Conservation (phyloP, 1,284 basidiomycete genomes). For the Pulveroboletus sp. region DNA sequence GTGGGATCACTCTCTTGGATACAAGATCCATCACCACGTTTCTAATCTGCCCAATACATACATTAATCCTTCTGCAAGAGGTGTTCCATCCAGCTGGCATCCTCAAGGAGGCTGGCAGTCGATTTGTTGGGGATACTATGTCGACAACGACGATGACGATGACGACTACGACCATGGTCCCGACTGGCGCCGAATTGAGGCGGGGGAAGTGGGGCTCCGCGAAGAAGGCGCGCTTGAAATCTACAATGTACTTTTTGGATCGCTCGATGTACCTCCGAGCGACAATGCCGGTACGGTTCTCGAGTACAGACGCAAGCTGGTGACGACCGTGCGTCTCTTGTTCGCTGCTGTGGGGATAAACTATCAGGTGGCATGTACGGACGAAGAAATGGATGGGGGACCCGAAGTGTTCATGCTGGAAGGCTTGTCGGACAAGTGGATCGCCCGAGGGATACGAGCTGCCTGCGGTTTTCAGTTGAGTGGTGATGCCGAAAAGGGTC, state of each 20-base stretch:
- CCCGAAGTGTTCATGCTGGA: conserved; percentile 4
- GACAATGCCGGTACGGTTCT: background rate
- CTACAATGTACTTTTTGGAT: conserved; percentile 11
- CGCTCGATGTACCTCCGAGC: conserved; percentile 2
- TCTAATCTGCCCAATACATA: too few species aligned
- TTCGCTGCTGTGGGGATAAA: conserved; percentile 11
- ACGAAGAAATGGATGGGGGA: background rate
- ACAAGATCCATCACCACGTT: background rate
- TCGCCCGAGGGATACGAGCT: conserved; percentile 15
- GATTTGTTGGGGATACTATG: conserved; percentile 17
- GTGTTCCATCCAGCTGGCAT: background rate
- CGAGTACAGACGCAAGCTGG: conserved; percentile 7
- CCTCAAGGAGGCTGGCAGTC: conserved; percentile 12
- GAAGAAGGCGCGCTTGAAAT: background rate
- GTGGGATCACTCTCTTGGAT: conserved; percentile 16
- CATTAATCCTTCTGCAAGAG: background rate
- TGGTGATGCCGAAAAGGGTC: background rate
- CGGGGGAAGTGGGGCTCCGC: conserved; percentile 4
- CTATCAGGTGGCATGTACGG: conserved; percentile 12
- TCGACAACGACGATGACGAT: conserved; percentile 5
- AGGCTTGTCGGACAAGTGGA: conserved; percentile 14
- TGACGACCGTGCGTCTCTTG: conserved; percentile 10
- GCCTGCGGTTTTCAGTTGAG: conserved; percentile 18
- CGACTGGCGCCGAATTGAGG: conserved; percentile 6
- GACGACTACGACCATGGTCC: background rate